These are phyloP conservation scores for Incumbomyces lentus DNA, from an alignment of 2,329 filamentous ascomycete species.

Conservation along the genomic window DNA sequence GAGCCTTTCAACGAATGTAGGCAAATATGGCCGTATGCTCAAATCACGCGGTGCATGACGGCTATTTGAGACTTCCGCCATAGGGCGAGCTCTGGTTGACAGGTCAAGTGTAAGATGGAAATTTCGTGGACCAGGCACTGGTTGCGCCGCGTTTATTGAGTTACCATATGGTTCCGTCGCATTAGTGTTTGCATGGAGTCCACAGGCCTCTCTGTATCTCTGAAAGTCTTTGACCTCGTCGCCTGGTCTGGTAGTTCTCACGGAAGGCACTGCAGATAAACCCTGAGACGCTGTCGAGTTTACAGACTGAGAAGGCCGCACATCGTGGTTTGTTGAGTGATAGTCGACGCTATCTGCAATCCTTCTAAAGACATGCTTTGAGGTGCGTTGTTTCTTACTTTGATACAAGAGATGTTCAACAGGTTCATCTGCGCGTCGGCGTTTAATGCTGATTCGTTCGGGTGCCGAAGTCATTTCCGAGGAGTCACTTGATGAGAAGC, in stretches of 20 bases:
- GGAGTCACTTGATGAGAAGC: conserved; percentile 3
- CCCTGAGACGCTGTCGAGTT: conserved; percentile 1
- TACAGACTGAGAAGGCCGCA: neutral
- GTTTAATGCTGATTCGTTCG: conserved; percentile 45
- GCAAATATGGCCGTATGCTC: conserved; percentile 16
- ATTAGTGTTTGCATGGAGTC: conserved; percentile 2
- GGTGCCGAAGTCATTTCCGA: conserved; percentile 39
- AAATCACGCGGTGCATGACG: neutral
- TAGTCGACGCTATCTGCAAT: conserved; percentile 20
- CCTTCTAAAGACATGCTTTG: conserved; percentile 38
- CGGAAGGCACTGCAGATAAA: conserved; percentile 24
- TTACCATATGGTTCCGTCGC: neutral
- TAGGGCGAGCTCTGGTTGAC: conserved; percentile 10
- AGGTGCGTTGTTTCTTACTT: conserved; percentile 36
- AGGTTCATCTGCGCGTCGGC: conserved; percentile 46
- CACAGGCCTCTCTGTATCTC: conserved; percentile 8
- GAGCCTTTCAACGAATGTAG: conserved; percentile 19
- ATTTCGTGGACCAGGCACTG: conserved; percentile 2
- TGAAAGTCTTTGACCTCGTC: conserved; percentile 28
- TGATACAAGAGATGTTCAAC: conserved; percentile 40
- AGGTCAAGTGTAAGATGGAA: conserved; percentile 19
- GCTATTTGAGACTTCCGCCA: conserved; percentile 6
- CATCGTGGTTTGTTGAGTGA: neutral
- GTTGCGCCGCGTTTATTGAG: neutral
- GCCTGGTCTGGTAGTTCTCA: conserved; percentile 33